Conservation (phyloP, 1,284 basidiomycete species). For the Albatrellus sp. region DNA sequence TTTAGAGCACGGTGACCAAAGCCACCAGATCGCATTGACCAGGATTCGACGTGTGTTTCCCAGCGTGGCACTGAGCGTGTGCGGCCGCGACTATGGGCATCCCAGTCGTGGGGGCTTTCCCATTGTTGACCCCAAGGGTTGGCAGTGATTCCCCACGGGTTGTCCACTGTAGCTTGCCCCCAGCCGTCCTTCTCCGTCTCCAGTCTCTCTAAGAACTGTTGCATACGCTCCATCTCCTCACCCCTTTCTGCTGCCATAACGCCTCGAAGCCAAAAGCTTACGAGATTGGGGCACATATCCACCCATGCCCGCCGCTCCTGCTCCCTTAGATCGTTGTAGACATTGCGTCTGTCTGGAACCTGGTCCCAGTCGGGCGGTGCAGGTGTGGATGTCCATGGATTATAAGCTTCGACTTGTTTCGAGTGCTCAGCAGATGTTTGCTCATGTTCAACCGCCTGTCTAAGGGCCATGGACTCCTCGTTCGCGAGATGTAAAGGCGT, state of each 20-base stretch:
- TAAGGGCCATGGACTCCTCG: conserved; percentile 16
- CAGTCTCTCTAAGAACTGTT: conserved; percentile 33
- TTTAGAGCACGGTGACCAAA: too few species aligned
- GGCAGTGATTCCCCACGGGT: not conserved
- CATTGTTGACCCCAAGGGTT: not conserved
- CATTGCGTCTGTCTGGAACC: conserved; percentile 17
- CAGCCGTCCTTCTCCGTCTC: conserved; percentile 14
- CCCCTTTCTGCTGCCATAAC: conserved; percentile 39
- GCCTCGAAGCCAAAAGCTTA: conserved; percentile 43
- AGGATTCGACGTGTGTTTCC: too few species aligned
- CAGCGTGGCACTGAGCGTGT: too few species aligned
- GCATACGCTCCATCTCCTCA: conserved; percentile 32
- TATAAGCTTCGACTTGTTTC: conserved; percentile 1
- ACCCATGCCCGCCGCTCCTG: conserved; percentile 39
- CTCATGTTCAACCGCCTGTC: conserved; percentile 16
- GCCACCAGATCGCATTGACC: too few species aligned
- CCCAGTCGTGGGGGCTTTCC: conserved; percentile 1
- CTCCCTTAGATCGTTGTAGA: conserved; percentile 26
- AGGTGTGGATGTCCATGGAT: conserved; percentile 4
- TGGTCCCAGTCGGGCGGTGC: conserved; percentile 9
- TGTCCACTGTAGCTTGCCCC: not conserved
- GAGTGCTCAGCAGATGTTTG: conserved; percentile 2
- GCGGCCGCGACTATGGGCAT: not conserved
- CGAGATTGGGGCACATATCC: conserved; percentile 21
- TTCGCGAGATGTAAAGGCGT: conserved; percentile 10